A percentile compares a stretch with the other conserved stretches of the same genome.
Conservation (phyloP, 768 basidiomycete species). For the Naganishia onofrii region DNA sequence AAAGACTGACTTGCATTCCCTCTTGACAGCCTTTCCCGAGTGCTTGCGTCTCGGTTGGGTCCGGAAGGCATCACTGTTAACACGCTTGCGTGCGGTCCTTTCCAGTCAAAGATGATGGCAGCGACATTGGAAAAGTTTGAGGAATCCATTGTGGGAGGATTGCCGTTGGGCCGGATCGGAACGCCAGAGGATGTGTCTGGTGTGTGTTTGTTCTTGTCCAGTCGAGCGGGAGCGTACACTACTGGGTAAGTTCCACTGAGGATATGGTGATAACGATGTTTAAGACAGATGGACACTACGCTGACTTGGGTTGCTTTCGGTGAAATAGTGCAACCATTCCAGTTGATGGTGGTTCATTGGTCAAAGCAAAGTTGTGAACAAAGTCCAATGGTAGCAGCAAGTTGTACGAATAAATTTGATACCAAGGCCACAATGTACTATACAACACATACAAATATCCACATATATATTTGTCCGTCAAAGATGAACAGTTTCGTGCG, state of each 20-base stretch:
- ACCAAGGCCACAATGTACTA: background rate
- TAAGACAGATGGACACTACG: background rate
- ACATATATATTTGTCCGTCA: slow-evolving; percentile 7
- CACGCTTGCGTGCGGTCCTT: slow-evolving; percentile 62
- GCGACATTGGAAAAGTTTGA: slow-evolving; percentile 58
- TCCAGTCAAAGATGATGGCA: slow-evolving; percentile 59
- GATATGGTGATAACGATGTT: background rate
- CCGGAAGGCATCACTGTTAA: slow-evolving; percentile 63
- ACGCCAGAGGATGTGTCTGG: slow-evolving; percentile 66
- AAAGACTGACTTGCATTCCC: background rate
- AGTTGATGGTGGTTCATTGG: slow-evolving; percentile 63
- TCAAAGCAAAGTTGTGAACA: slow-evolving; percentile 47
- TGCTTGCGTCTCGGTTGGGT: slow-evolving; percentile 62
- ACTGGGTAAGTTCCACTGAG: slow-evolving; percentile 54
- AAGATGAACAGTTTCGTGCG: slow-evolving; percentile 10
- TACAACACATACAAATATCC: background rate
- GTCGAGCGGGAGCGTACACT: slow-evolving; percentile 63
- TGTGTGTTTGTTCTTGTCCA: slow-evolving; percentile 63
- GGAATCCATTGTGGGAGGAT: slow-evolving; percentile 54
- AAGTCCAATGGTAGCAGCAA: background rate
- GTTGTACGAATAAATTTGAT: slow-evolving; percentile 5
- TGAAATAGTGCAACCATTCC: slow-evolving; percentile 58
- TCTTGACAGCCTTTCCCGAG: slow-evolving; percentile 62
- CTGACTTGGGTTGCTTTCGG: background rate
- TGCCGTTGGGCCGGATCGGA: slow-evolving; percentile 62